Base-by-base conservation (phyloP, 1,284 basidiomycete species). In the Sphaerobolus stellatus region DNA sequence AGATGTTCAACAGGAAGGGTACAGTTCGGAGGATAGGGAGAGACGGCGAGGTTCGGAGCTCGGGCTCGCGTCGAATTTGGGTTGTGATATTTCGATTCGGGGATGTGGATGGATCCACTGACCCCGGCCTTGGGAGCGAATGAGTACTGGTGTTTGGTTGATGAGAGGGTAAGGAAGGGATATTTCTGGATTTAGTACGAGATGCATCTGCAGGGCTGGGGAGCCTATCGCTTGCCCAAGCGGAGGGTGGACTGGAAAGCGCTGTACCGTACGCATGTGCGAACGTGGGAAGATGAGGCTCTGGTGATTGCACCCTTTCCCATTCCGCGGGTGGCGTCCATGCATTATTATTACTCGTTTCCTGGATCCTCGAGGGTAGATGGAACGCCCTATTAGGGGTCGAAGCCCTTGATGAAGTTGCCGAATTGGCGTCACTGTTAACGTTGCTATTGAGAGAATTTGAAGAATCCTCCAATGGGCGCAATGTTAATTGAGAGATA, bases 261-360 rank as follows among this genome's bases (percentile, higher is more conserved):
- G n/a, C n/a, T n/a, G n/a, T n/a, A n/a, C n/a, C n/a, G n/a, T n/a
- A n/a, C n/a, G n/a, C n/a, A n/a, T n/a, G n/a, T n/a, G n/a, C n/a
- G n/a, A n/a, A n/a, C n/a, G n/a, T n/a, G n/a, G n/a, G n/a, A n/a
- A n/a, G n/a, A n/a, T n/a, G n/a, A n/a, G n/a, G n/a, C n/a, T n/a
- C n/a, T n/a, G n/a, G n/a, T n/a, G n/a, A n/a, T n/a, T n/a, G n/a
- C n/a, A n/a, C n/a, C 20, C 46, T n/a, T 3, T 38, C 31, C 52
- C 46, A 49, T 41, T 54, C 52, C 18, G 52, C 9, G 34, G 52
- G 46, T 16, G 52, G 33, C 20, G 34, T 40, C 53, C 47, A 48
- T 22, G n/a, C 20, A 11, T 25, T n/a, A 24, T 27, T 43, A 18
- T 27, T 43, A 36, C 33, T 36, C 13, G 28, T 43, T 14, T 45